Evolutionary conservation across 495 filamentous ascomycete genomes (phyloP).

Genomic region (Penicillium waksmanii): DNA sequence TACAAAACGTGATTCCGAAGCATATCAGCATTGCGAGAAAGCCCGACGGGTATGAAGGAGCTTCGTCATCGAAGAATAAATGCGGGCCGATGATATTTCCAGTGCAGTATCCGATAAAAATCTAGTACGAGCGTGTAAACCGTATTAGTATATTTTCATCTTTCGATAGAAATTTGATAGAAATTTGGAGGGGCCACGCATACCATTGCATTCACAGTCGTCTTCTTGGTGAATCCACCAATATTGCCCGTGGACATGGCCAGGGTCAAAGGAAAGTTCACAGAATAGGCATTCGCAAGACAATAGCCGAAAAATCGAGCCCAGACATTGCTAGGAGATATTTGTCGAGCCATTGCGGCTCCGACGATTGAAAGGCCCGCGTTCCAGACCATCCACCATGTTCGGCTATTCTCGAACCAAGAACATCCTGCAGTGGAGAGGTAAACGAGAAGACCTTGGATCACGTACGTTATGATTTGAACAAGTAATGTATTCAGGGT

Average conservation of each 20-base stretch:
- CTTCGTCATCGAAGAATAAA: slow-evolving; percentile 19
- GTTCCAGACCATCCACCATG: slow-evolving; percentile 17
- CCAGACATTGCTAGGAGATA: slow-evolving; percentile 6
- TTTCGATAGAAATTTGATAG: not conserved
- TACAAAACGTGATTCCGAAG: not conserved
- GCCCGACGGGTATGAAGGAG: slow-evolving; percentile 18
- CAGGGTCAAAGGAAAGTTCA: slow-evolving; percentile 11
- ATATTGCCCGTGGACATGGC: slow-evolving; percentile 25
- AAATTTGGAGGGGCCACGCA: not conserved
- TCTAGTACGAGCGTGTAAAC: not conserved
- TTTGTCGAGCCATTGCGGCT: slow-evolving; percentile 9
- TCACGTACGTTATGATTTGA: not conserved
- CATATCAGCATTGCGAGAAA: slow-evolving; percentile 15
- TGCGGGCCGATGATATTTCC: slow-evolving; percentile 35
- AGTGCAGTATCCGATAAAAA: slow-evolving; percentile 41
- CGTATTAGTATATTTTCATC: not conserved
- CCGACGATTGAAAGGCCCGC: slow-evolving; percentile 5
- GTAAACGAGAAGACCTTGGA: slow-evolving; percentile 12
- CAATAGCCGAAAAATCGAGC: slow-evolving; percentile 18
- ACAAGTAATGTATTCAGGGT: slow-evolving; percentile 17
- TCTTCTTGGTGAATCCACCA: slow-evolving; percentile 30
- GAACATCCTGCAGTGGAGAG: slow-evolving; percentile 13
- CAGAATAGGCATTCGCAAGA: slow-evolving; percentile 10
- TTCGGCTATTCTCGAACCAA: slow-evolving; percentile 16
- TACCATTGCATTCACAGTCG: slow-evolving; percentile 20